phyloP scores from a whole-genome alignment of 2,329 filamentous ascomycete genomes.

The Alternaria novae-zelandiae region DNA sequence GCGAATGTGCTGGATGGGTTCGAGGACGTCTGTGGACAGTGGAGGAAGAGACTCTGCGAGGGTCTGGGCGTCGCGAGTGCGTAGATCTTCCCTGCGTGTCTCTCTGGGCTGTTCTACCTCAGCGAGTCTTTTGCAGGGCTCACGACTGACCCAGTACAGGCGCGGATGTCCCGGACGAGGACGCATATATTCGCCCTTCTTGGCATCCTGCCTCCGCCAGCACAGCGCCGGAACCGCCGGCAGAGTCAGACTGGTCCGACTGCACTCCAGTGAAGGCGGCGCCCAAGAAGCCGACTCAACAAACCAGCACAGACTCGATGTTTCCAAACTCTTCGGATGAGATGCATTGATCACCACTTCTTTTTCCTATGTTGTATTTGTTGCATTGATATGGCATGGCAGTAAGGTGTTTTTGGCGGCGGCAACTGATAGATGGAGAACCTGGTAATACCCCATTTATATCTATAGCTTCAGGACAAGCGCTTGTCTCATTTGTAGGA shows the following conservation, averaged over 20 bases:
- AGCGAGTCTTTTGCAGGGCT: background rate
- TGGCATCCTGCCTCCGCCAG: background rate
- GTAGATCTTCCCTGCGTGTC: conserved; percentile 18
- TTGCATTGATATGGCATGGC: conserved; percentile 13
- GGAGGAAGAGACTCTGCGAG: conserved; percentile 75
- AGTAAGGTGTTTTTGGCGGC: conserved; percentile 3
- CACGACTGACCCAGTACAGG: background rate
- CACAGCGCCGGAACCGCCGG: background rate
- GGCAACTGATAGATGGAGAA: conserved; percentile 9
- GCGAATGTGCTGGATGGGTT: conserved; percentile 90
- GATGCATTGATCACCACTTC: background rate
- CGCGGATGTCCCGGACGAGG: background rate
- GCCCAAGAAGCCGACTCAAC: background rate
- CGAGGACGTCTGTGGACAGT: conserved; percentile 84
- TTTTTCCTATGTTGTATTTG: conserved; percentile 5
- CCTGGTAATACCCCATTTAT: conserved; percentile 24
- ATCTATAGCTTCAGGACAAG: conserved; percentile 9
- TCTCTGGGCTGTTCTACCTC: background rate
- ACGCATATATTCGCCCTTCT: background rate
- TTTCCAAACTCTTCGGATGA: conserved; percentile 12
- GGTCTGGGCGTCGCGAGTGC: conserved; percentile 47
- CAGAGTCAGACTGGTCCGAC: background rate
- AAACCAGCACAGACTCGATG: conserved; percentile 11
- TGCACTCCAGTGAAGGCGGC: background rate
- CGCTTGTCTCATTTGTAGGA: conserved; percentile 10